Percentiles rank a stretch among this genome's conserved stretches.
phyloP scores from a whole-genome alignment of 805 yeast species.

The Kluyveromyces siamensis region DNA sequence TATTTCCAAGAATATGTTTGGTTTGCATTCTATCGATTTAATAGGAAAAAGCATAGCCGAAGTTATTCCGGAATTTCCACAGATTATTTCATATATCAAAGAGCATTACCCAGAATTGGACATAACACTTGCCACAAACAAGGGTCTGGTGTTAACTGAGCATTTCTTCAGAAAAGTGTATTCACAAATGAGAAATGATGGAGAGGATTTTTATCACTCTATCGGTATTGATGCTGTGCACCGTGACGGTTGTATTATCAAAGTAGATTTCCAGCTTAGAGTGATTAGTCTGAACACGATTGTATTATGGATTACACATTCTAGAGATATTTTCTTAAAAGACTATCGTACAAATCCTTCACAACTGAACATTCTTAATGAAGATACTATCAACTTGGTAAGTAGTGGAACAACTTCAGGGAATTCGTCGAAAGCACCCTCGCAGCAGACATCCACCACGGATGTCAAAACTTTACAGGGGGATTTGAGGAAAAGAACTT shows the following conservation, averaged over 20 bases:
- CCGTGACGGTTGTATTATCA: conserved; percentile 54
- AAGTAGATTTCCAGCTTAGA: conserved; percentile 73
- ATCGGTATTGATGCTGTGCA: conserved; percentile 64
- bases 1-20: conserved; percentile 70
- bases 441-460: conserved; percentile 14
- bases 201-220: conserved; percentile 49
- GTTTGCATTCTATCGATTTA: conserved; percentile 41
- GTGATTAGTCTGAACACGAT: conserved; percentile 50
- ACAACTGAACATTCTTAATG: conserved; percentile 32
- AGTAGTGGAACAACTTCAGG: conserved; percentile 22
- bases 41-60: conserved; percentile 41
- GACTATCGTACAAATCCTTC: conserved; percentile 31
- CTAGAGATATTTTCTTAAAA: conserved; percentile 38
- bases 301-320: conserved; percentile 81
- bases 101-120: conserved; percentile 32
- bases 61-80: conserved; percentile 55
- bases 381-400: conserved; percentile 26
- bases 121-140: conserved; percentile 31
- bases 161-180: conserved; percentile 73
- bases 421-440: conserved; percentile 20
- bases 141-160: conserved; percentile 80
- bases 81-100: conserved; percentile 25
- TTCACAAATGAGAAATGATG: conserved; percentile 36
- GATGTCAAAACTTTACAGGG: conserved; percentile 5
- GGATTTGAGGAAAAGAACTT: conserved; percentile 11